Conservation (phyloP, 2,329 filamentous ascomycete species). For the Verticillium albo-atrum region DNA sequence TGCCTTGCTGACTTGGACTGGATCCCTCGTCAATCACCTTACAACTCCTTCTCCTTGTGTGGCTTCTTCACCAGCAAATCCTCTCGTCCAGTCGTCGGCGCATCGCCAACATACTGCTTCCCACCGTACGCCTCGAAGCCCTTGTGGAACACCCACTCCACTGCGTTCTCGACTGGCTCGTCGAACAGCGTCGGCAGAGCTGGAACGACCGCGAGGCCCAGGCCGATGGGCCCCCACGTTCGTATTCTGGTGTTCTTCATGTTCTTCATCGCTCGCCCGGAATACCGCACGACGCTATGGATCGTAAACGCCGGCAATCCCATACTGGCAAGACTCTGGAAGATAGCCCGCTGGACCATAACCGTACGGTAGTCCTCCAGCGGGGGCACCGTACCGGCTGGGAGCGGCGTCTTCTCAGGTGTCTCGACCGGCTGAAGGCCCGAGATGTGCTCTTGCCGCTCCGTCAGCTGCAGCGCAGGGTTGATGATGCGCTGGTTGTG, state of each 20-base stretch:
- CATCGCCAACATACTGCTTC: slow-evolving; percentile 46
- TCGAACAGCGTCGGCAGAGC: slow-evolving; percentile 84
- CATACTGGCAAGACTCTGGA: slow-evolving; percentile 91
- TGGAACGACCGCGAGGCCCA: slow-evolving; percentile 73
- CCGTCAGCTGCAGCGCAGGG: slow-evolving; percentile 56
- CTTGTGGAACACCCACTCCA: slow-evolving; percentile 86
- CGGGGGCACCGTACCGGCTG: slow-evolving; percentile 51
- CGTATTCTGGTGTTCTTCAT: slow-evolving; percentile 70
- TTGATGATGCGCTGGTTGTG: slow-evolving; percentile 74
- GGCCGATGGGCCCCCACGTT: slow-evolving; percentile 87
- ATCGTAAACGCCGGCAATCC: slow-evolving; percentile 91
- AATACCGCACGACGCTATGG: slow-evolving; percentile 87
- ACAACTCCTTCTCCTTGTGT: slow-evolving; percentile 14
- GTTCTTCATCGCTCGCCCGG: slow-evolving; percentile 78
- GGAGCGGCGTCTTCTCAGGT: slow-evolving; percentile 4
- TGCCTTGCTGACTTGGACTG: not conserved
- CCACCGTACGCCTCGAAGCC: slow-evolving; percentile 72
- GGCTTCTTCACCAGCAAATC: slow-evolving; percentile 32
- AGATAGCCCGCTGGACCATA: slow-evolving; percentile 85
- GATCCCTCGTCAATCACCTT: not conserved
- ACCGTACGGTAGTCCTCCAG: slow-evolving; percentile 89
- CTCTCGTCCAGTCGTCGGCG: slow-evolving; percentile 51
- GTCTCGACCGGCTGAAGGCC: slow-evolving; percentile 33
- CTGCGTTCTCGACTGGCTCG: slow-evolving; percentile 84
- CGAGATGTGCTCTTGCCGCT: slow-evolving; percentile 42